Conservation (phyloP, 1,284 basidiomycete species). For the Hymenochaete sp. region DNA sequence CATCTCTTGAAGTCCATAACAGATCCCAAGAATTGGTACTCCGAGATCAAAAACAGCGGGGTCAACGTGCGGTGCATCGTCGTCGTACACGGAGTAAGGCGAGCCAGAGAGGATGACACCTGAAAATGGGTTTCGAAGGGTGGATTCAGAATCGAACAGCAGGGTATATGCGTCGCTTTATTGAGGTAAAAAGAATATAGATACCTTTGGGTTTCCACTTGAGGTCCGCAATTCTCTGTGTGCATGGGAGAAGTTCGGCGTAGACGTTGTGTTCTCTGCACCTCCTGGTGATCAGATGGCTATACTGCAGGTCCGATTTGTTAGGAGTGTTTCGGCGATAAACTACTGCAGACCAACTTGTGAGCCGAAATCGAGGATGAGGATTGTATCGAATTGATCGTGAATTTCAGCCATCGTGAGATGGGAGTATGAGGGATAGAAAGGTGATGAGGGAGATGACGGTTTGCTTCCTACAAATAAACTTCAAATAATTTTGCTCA, state of each 20-base stretch:
- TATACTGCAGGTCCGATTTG: conserved; percentile 59
- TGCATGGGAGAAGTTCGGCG: conserved; percentile 97
- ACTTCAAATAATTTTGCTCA: too few relatives aligned
- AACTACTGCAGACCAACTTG: conserved; percentile 49
- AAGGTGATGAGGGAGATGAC: too few relatives aligned
- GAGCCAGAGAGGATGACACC: conserved; percentile 98
- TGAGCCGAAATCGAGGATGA: conserved; percentile 97
- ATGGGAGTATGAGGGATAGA: too few relatives aligned
- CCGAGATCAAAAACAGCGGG: conserved; percentile 89
- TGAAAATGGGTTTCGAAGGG: conserved; percentile 26
- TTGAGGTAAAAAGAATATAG: conserved; percentile 15
- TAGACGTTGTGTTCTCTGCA: conserved; percentile 98
- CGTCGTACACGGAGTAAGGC: conserved; percentile 96
- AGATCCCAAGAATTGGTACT: conserved; percentile 93
- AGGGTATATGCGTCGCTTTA: conserved; percentile 1
- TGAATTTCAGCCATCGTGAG: conserved; percentile 72
- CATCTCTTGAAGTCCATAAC: conserved; percentile 98
- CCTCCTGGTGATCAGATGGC: conserved; percentile 95
- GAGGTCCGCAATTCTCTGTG: conserved; percentile 83
- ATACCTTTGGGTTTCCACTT: conserved; percentile 92
- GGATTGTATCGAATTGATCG: conserved; percentile 92
- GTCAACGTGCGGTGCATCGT: conserved; percentile 90
- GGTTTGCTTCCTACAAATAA: too few relatives aligned
- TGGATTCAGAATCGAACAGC: not conserved
- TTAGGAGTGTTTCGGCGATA: too few relatives aligned